Evolutionary conservation across 2,329 filamentous ascomycete species (phyloP), one percentile per base, ranked within the genome.

Genomic region (Samsoniella hepiali): DNA sequence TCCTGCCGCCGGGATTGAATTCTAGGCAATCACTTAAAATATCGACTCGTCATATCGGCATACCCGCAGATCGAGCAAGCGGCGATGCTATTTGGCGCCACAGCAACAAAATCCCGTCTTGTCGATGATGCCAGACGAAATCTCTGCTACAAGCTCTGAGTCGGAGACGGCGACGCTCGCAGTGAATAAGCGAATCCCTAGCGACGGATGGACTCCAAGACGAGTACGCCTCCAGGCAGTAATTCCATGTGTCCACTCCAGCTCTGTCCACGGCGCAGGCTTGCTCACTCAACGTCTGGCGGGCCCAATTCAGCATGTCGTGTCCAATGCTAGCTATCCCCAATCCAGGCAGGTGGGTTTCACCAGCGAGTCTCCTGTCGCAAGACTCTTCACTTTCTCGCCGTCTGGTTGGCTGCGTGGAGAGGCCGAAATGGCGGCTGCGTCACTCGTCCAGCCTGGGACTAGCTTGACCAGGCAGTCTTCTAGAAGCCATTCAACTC

Each of bases 401-500:
- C 32, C 40, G 53, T 65, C 51, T 71, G 71, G 69, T 72, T 75
- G 71, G 71, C 64, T 69, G 59, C 34, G 63, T 69, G 67, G 66
- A 59, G 65, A 66, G 65, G 34, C 68, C 63, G 67, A 61, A 47
- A 66, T 70, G 67, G 67, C 65, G 67, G 65, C 67, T 70, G 67
- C 69, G 69, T 68, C 65, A 67, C 65, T 61, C 49, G 36, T 61
- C 58, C 40, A 47, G 66, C 29, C 64, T 53, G 61, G 68, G 69
- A 73, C 73, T 75, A 75, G 60, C 73, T 67, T n/a, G 38, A 38
- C 61, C 57, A 62, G 70, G 73, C 70, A 76, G 69, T 69, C 67
- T 77, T 77, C 75, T 70, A 71, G 75, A 77, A 77, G 32, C 38
- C 63, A 67, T 71, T 72, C 68, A 65, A 54, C 61, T 51, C 11